Evolutionary conservation across 2,329 filamentous ascomycete species (phyloP).

Genomic region (Achaetomium macrosporum): DNA sequence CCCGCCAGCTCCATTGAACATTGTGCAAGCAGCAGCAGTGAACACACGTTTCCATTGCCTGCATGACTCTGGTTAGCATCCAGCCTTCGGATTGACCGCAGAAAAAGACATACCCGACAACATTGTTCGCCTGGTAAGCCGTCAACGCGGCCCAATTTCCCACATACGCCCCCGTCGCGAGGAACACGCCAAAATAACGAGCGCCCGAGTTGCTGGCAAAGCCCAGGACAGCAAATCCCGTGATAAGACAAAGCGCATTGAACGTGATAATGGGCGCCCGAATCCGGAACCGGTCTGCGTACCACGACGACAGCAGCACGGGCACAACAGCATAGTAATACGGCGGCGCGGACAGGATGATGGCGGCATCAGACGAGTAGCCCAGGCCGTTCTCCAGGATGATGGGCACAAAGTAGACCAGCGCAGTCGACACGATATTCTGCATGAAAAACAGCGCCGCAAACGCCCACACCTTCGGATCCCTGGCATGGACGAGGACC

Average conservation of each 20-base stretch:
- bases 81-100: too few species aligned
- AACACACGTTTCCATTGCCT: conserved; percentile 25
- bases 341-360: conserved; percentile 59
- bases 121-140: conserved; percentile 57
- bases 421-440: conserved; percentile 59
- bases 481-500: conserved; percentile 50
- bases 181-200: conserved; percentile 58
- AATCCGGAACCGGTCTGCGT: conserved; percentile 55
- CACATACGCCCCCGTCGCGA: conserved; percentile 63
- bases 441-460: conserved; percentile 59
- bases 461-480: conserved; percentile 60
- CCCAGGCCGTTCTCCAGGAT: conserved; percentile 51
- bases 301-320: conserved; percentile 54
- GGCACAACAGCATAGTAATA: conserved; percentile 64
- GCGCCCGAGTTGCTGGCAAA: conserved; percentile 54
- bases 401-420: conserved; percentile 61
- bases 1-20: conserved; percentile 23
- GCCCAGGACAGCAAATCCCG: conserved; percentile 60
- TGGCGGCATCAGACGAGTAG: conserved; percentile 46
- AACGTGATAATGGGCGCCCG: conserved; percentile 60
- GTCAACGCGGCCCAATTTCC: conserved; percentile 64
- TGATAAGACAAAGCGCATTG: conserved; percentile 56
- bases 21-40: conserved; percentile 21
- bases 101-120: conserved; percentile 29
- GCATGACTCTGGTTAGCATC: neutral